Evolutionary conservation across 2,329 filamentous ascomycete genomes (phyloP).

Genomic region (Exophiala oligosperma): DNA sequence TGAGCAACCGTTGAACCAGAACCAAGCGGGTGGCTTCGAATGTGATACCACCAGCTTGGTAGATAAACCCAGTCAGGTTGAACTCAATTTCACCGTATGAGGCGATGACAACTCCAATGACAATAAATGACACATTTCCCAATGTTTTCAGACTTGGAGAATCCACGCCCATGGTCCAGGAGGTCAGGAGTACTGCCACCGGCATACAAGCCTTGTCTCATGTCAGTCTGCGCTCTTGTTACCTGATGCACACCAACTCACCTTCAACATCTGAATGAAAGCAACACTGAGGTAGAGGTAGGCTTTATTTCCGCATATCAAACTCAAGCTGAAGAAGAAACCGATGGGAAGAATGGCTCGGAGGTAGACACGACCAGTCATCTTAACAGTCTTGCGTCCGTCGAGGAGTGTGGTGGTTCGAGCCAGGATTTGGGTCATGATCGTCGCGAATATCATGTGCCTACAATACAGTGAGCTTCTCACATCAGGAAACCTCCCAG

Average conservation of each 20-base stretch:
- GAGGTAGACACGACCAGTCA: conserved; percentile 91
- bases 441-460: conserved; percentile 87
- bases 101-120: conserved; percentile 90
- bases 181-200: conserved; percentile 85
- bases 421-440: conserved; percentile 92
- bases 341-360: conserved; percentile 93
- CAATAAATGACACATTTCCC: conserved; percentile 91
- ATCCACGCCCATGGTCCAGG: conserved; percentile 83
- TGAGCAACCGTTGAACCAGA: conserved; percentile 82
- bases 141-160: conserved; percentile 83
- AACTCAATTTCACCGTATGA: conserved; percentile 96
- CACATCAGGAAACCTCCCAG: neutral
- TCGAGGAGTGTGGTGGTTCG: conserved; percentile 88
- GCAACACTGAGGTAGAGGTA: conserved; percentile 94
- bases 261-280: conserved; percentile 99
- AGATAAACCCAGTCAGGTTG: conserved; percentile 56
- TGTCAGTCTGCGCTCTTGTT: conserved; percentile 27
- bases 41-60: conserved; percentile 71
- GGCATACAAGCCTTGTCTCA: conserved; percentile 77
- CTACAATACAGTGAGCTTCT: conserved; percentile 1
- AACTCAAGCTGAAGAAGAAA: conserved; percentile 89
- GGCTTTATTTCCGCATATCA: conserved; percentile 95
- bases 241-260: conserved; percentile 48
- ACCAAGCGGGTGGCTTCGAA: conserved; percentile 81
- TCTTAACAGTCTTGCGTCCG: conserved; percentile 92